phyloP scores from a whole-genome alignment of 441 rosid genomes.

The Erodium chrysanthum region DNA sequence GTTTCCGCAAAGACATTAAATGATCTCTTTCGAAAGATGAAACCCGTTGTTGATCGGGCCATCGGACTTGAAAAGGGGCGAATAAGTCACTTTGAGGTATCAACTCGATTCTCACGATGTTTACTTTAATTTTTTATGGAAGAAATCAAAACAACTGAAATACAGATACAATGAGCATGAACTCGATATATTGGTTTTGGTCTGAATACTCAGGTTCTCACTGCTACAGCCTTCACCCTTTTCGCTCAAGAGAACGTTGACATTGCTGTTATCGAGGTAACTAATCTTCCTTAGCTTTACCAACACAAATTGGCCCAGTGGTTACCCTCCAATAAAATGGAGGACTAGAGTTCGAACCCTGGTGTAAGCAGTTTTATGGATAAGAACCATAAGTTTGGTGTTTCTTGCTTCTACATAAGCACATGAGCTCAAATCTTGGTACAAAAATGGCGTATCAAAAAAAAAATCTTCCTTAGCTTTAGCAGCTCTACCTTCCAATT shows the following conservation, averaged over 20 bases:
- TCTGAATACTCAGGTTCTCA: conserved; percentile 48
- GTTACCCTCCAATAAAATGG: too few relatives aligned
- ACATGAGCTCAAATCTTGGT: too few relatives aligned
- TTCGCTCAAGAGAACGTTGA: conserved; percentile 61
- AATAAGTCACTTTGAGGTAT: conserved; percentile 85
- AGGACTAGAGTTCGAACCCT: too few relatives aligned
- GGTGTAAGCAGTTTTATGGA: too few relatives aligned
- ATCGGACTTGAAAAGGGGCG: conserved; percentile 44
- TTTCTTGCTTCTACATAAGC: too few relatives aligned
- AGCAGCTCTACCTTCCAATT: neutral
- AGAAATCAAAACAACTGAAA: neutral
- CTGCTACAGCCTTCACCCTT: conserved; percentile 60
- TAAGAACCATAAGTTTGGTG: too few relatives aligned
- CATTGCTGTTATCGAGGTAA: conserved; percentile 74
- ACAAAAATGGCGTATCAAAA: too few relatives aligned
- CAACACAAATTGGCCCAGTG: too few relatives aligned
- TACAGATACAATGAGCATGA: neutral
- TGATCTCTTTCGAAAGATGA: conserved; percentile 42
- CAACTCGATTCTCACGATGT: neutral
- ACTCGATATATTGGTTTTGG: neutral
- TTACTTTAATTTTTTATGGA: neutral
- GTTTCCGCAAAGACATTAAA: conserved; percentile 51
- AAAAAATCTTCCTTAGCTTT: neutral
- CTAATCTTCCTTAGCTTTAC: neutral
- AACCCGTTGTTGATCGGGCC: conserved; percentile 46